Evolutionary conservation across 208 protist genomes (phyloP).

Genomic region (Trypanosoma avium): DNA sequence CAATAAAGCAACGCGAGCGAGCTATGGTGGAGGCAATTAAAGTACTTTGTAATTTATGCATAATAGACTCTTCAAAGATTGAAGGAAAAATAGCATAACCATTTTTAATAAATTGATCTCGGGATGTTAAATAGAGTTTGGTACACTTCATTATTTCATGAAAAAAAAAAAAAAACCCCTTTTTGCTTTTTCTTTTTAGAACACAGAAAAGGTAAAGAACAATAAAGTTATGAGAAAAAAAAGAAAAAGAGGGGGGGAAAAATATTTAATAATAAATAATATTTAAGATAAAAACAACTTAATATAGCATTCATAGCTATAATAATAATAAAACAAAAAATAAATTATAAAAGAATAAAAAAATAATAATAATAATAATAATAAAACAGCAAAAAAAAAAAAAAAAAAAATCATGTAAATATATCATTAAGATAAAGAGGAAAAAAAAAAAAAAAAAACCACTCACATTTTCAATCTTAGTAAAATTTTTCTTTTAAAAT

Average conservation of each 20-base stretch:
- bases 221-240: no score
- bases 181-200: no score
- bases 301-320: not conserved
- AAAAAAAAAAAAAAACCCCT: not conserved
- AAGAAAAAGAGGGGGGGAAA: not conserved
- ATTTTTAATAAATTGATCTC: conserved; percentile 72
- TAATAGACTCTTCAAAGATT: conserved; percentile 31
- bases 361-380: not conserved
- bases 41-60: conserved; percentile 38
- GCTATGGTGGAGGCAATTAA: conserved; percentile 49
- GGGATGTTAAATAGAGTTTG: conserved; percentile 46
- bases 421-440: not conserved
- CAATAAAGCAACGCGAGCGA: conserved; percentile 49
- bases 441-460: not conserved
- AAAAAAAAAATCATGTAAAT: conserved; percentile 1
- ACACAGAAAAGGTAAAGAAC: no score
- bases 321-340: conserved; percentile 3
- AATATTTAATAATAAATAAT: not conserved
- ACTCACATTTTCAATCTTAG: no score
- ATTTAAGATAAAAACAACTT: not conserved
- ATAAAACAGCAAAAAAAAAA: not conserved
- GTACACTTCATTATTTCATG: conserved; percentile 29
- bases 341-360: conserved; percentile 2
- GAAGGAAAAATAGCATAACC: conserved; percentile 78
- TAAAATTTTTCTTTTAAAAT: no score